These are phyloP conservation scores for Pseudocercospora eumusae DNA, from an alignment of 2,329 filamentous ascomycete species.

Conservation along the genomic window DNA sequence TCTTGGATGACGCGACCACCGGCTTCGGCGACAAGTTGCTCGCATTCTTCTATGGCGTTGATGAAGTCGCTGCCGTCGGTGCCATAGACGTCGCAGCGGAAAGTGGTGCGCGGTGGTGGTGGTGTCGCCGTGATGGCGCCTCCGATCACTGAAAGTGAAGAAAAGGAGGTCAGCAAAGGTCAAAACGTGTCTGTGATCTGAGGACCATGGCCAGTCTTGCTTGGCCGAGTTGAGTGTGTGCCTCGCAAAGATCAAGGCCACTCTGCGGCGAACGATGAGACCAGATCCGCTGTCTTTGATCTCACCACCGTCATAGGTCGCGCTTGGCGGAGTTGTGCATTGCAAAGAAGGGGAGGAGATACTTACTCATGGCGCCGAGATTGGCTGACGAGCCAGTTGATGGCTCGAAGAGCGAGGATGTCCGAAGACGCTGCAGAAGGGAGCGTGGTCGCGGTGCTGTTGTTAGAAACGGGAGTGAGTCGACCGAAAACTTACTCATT, in stretches of 20 bases:
- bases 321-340: background rate
- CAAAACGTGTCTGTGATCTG: background rate
- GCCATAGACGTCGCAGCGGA: slow-evolving; percentile 10
- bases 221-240: too few species aligned
- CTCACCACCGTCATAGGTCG: background rate
- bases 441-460: background rate
- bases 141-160: background rate
- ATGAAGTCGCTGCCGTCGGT: slow-evolving; percentile 15
- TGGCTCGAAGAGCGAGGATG: background rate
- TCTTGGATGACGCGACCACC: slow-evolving; percentile 25
- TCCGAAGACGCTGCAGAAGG: slow-evolving; percentile 1
- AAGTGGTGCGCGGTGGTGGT: background rate
- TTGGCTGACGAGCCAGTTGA: slow-evolving; percentile 2
- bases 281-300: background rate
- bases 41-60: slow-evolving; percentile 22
- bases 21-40: slow-evolving; percentile 19
- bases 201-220: background rate
- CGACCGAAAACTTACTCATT: background rate
- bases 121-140: background rate
- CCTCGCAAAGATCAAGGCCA: too few species aligned
- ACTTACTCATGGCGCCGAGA: slow-evolving; percentile 1
- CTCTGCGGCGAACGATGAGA: too few species aligned
- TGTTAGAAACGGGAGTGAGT: background rate
- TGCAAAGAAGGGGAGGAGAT: background rate
- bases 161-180: background rate